phyloP scores from a whole-genome alignment of 2,329 filamentous ascomycete species.

The Pseudogymnoascus sp. region DNA sequence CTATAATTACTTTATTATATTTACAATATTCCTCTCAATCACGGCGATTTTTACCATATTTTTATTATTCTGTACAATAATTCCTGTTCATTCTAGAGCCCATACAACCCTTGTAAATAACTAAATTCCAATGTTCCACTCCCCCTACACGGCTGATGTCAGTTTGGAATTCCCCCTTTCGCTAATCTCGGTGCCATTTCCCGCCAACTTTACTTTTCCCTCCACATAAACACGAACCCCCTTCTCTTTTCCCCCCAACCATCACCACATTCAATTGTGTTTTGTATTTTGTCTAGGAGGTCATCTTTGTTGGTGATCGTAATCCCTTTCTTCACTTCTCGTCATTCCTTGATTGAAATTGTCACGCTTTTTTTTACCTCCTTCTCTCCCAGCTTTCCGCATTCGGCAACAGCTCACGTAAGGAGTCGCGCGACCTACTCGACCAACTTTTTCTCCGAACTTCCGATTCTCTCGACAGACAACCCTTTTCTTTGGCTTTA shows the following conservation, averaged over 20 bases:
- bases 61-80: background rate
- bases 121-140: background rate
- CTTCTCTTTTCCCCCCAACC: slow-evolving; percentile 23
- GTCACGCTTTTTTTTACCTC: slow-evolving; percentile 11
- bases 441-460: slow-evolving; percentile 6
- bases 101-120: background rate
- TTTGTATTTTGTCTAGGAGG: slow-evolving; percentile 14
- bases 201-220: slow-evolving; percentile 21
- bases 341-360: slow-evolving; percentile 34
- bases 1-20: background rate
- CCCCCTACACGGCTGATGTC: background rate
- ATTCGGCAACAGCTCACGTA: slow-evolving; percentile 7
- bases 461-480: slow-evolving; percentile 13
- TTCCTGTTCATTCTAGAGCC: background rate
- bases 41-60: background rate
- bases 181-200: background rate
- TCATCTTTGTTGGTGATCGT: slow-evolving; percentile 16
- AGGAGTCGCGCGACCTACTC: slow-evolving; percentile 11
- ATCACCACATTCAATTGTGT: slow-evolving; percentile 17
- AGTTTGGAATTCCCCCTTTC: slow-evolving; percentile 5
- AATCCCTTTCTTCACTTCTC: slow-evolving; percentile 17
- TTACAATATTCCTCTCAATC: background rate
- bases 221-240: slow-evolving; percentile 24
- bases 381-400: slow-evolving; percentile 7
- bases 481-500: slow-evolving; percentile 10